phyloP scores from a whole-genome alignment of 768 basidiomycete genomes.

The Lanmaoa pseudosensibilis region DNA sequence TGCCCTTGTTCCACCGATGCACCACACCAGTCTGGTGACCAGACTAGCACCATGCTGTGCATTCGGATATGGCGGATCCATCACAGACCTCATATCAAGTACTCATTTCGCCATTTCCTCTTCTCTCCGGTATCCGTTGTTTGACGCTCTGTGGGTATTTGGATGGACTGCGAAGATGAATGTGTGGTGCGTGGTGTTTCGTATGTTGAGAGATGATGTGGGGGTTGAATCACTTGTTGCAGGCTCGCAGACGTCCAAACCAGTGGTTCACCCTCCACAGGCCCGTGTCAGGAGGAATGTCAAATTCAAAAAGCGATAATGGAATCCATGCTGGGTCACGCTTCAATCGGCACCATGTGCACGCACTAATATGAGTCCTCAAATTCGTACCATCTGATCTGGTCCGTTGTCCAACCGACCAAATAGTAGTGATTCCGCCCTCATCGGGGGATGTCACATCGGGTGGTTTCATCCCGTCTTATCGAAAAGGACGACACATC shows the following conservation, averaged over 20 bases:
- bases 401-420: neutral
- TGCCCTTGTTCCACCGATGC: neutral
- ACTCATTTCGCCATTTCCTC: neutral
- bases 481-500: neutral
- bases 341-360: neutral
- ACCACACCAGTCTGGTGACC: too few relatives aligned
- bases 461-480: neutral
- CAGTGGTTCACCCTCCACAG: neutral
- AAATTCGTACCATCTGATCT: constrained; percentile 9
- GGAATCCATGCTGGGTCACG: neutral
- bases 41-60: too few relatives aligned
- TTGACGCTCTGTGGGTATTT: neutral
- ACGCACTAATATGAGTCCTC: neutral
- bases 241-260: neutral
- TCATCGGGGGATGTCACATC: neutral
- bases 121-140: too few relatives aligned
- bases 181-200: neutral
- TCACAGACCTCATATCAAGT: neutral
- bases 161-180: neutral
- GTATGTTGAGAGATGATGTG: neutral
- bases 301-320: neutral
- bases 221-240: too few relatives aligned
- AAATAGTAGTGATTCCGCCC: neutral
- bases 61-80: neutral
- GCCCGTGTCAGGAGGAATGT: neutral